phyloP scores from a whole-genome alignment of 805 yeast genomes.

The Candida germanica region DNA sequence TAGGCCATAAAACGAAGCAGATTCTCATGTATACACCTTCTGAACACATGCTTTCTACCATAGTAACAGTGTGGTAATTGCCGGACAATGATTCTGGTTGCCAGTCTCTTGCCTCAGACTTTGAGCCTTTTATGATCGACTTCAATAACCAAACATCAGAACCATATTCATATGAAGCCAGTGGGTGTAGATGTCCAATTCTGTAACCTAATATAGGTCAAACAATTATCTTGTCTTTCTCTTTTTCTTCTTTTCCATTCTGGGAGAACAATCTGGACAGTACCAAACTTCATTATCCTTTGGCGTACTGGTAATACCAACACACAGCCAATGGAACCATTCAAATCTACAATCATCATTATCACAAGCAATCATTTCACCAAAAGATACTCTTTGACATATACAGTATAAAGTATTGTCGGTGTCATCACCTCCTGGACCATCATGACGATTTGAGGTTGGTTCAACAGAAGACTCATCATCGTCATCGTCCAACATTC shows the following conservation, averaged over 20 bases:
- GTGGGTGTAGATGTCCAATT: too few species aligned
- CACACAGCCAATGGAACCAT: conserved; percentile 97
- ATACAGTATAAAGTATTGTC: conserved; percentile 67
- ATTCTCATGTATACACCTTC: too few species aligned
- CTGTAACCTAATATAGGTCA: too few species aligned
- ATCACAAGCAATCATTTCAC: conserved; percentile 97
- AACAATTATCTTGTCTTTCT: conserved; percentile 32
- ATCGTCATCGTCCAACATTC: conserved; percentile 22
- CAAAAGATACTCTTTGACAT: conserved; percentile 93
- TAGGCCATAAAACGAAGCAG: too few species aligned
- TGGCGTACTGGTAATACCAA: conserved; percentile 85
- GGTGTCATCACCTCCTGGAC: conserved; percentile 39
- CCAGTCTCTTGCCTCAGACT: too few species aligned
- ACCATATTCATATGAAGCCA: too few species aligned
- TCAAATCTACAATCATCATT: conserved; percentile 82
- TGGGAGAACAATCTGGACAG: conserved; percentile 75
- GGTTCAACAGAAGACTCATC: conserved; percentile 15
- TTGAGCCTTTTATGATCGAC: too few species aligned
- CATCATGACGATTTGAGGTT: conserved; percentile 15
- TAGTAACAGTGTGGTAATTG: too few species aligned
- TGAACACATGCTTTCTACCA: too few species aligned
- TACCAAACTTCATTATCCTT: conserved; percentile 81
- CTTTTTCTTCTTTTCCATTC: conserved; percentile 44
- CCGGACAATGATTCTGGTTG: too few species aligned
- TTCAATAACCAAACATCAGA: too few species aligned